These are phyloP conservation scores for Kalanchoe fedtschenkoi DNA, from an alignment of 164 flowering plant species.

Conservation along the genomic window DNA sequence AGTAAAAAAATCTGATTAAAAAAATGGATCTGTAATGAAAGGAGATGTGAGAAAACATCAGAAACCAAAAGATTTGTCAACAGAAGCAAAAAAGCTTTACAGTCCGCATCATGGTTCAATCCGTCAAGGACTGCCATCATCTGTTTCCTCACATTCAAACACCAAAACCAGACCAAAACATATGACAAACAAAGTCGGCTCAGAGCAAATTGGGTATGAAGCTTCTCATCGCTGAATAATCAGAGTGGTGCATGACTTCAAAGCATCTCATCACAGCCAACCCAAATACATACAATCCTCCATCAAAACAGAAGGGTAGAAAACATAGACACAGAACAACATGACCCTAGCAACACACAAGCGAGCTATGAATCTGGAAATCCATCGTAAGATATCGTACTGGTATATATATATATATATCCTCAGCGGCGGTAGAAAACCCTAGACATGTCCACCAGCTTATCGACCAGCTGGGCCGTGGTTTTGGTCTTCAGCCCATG, in stretches of 20 bases:
- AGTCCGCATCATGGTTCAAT: slow-evolving; percentile 7
- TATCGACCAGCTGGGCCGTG: too few relatives aligned
- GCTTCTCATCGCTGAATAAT: slow-evolving; percentile 1
- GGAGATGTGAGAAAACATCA: too few relatives aligned
- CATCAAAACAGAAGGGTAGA: background rate
- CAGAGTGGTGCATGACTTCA: slow-evolving; percentile 7
- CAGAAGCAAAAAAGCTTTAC: slow-evolving; percentile 1
- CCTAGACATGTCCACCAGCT: too few relatives aligned
- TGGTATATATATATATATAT: too few relatives aligned
- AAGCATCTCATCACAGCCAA: background rate
- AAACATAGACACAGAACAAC: background rate
- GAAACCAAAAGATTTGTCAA: background rate
- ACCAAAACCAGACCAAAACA: background rate
- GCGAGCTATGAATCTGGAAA: too few relatives aligned
- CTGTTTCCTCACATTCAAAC: background rate
- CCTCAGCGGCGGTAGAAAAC: too few relatives aligned
- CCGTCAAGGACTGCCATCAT: background rate
- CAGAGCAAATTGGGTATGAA: background rate
- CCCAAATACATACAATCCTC: background rate
- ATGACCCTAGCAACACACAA: too few relatives aligned
- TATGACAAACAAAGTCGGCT: background rate
- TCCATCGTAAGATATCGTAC: too few relatives aligned
- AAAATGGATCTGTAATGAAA: too few relatives aligned
- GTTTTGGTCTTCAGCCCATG: too few relatives aligned
- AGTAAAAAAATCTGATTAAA: too few relatives aligned